Evolutionary conservation across 2,329 filamentous ascomycete species (phyloP).

Genomic region (Talaromyces sp.): DNA sequence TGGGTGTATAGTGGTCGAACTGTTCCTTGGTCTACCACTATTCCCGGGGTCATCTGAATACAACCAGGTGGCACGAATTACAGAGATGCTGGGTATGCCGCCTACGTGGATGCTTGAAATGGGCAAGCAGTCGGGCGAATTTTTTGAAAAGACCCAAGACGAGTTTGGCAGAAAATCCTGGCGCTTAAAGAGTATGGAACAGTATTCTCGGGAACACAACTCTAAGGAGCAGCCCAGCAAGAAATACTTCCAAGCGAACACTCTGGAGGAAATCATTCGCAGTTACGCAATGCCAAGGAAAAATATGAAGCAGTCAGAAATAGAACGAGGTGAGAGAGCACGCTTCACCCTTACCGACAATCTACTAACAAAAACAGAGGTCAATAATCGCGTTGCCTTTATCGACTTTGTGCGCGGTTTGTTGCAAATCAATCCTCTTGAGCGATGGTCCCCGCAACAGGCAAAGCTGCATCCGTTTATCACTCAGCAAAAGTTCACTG

Average conservation of each 20-base stretch:
- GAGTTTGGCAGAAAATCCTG: slow-evolving; percentile 90
- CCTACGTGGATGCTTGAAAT: slow-evolving; percentile 99
- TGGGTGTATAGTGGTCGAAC: slow-evolving; percentile 94
- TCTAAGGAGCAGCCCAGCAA: slow-evolving; percentile 99
- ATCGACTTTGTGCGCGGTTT: slow-evolving; percentile 96
- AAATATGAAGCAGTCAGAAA: slow-evolving; percentile 97
- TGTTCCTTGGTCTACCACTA: slow-evolving; percentile 88
- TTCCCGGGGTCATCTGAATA: slow-evolving; percentile 98
- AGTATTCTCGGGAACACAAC: slow-evolving; percentile 90
- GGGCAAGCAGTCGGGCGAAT: slow-evolving; percentile 95
- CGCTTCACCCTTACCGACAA: background rate
- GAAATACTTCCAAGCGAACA: slow-evolving; percentile 96
- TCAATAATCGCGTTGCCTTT: slow-evolving; percentile 95
- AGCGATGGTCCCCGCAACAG: slow-evolving; percentile 96
- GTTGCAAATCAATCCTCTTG: slow-evolving; percentile 88
- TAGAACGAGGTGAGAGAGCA: slow-evolving; percentile 73
- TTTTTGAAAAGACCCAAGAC: slow-evolving; percentile 89
- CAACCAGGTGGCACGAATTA: slow-evolving; percentile 94
- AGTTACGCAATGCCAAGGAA: slow-evolving; percentile 97
- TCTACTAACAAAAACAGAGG: slow-evolving; percentile 57
- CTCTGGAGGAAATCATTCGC: slow-evolving; percentile 93
- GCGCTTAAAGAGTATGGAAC: slow-evolving; percentile 93
- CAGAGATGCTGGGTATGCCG: slow-evolving; percentile 94
- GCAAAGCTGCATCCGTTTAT: slow-evolving; percentile 97
- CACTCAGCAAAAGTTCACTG: slow-evolving; percentile 94